Conservation (phyloP, 345 rosid genomes). For the Excoecaria cochinchinensis region DNA sequence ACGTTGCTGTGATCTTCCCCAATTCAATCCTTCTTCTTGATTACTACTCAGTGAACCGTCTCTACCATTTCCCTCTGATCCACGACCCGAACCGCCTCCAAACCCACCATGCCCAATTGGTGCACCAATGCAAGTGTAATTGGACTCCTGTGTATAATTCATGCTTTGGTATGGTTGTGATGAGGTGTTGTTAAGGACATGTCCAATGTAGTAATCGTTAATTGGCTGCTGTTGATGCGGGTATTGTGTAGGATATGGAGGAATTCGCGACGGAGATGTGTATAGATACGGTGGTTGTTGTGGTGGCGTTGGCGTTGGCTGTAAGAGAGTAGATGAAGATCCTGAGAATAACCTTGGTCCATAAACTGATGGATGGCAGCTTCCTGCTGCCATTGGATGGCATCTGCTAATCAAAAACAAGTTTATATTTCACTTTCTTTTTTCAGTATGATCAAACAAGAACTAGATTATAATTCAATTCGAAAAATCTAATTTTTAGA, state of each 20-base stretch:
- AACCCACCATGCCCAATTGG: slow-evolving; percentile 50
- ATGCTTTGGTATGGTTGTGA: slow-evolving; percentile 24
- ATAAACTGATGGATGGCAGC: slow-evolving; percentile 52
- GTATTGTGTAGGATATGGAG: slow-evolving; percentile 39
- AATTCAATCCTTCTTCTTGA: slow-evolving; percentile 40
- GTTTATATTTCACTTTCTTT: neutral
- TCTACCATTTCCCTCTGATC: slow-evolving; percentile 35
- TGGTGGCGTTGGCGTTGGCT: slow-evolving; percentile 28
- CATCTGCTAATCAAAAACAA: slow-evolving; percentile 37
- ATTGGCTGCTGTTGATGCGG: slow-evolving; percentile 26
- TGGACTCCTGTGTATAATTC: slow-evolving; percentile 27
- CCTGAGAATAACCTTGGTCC: slow-evolving; percentile 53
- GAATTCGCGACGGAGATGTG: slow-evolving; percentile 48
- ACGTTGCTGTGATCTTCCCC: slow-evolving; percentile 41
- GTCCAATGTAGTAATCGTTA: slow-evolving; percentile 61
- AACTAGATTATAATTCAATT: too few species aligned
- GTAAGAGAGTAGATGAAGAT: slow-evolving; percentile 39
- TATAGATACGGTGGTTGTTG: slow-evolving; percentile 43
- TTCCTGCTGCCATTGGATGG: slow-evolving; percentile 40
- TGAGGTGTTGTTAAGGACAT: slow-evolving; percentile 38
- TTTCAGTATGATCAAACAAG: neutral
- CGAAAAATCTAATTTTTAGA: too few species aligned
- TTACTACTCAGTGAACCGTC: slow-evolving; percentile 49
- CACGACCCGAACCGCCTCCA: slow-evolving; percentile 27
- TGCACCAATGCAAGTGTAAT: slow-evolving; percentile 78